phyloP scores from a whole-genome alignment of 768 basidiomycete genomes.

The Xanthoconium stramineum region DNA sequence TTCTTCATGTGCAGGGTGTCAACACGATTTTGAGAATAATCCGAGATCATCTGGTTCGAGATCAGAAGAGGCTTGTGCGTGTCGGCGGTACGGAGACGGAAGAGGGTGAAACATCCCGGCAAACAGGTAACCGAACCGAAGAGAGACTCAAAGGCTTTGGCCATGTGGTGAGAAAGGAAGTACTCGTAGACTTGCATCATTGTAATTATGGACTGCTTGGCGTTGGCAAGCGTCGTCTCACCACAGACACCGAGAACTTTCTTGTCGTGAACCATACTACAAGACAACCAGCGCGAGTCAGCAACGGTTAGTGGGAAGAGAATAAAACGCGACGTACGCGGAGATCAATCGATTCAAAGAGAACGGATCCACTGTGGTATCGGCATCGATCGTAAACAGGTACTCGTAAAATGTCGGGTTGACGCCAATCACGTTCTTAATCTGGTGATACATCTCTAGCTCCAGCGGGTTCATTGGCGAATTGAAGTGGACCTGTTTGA shows the following conservation, averaged over 20 bases:
- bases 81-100: constrained; percentile 91
- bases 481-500: constrained; percentile 86
- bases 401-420: constrained; percentile 99
- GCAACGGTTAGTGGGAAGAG: background rate
- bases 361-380: constrained; percentile 87
- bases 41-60: constrained; percentile 83
- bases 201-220: constrained; percentile 92
- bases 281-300: background rate
- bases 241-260: constrained; percentile 93
- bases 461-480: constrained; percentile 95
- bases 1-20: constrained; percentile 99
- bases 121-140: constrained; percentile 99
- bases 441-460: constrained; percentile 98
- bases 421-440: constrained; percentile 99
- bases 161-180: constrained; percentile 98
- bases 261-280: constrained; percentile 95
- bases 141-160: constrained; percentile 95
- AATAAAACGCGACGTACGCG: constrained; percentile 56
- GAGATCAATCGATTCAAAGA: constrained; percentile 91
- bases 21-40: constrained; percentile 94
- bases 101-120: constrained; percentile 98
- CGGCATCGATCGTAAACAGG: constrained; percentile 88
- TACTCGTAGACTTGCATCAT: constrained; percentile 99
- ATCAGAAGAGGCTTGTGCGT: constrained; percentile 94
- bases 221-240: constrained; percentile 89